These are phyloP conservation scores for Lentinula raphanica DNA, from an alignment of 768 basidiomycete species.

Conservation along the genomic window DNA sequence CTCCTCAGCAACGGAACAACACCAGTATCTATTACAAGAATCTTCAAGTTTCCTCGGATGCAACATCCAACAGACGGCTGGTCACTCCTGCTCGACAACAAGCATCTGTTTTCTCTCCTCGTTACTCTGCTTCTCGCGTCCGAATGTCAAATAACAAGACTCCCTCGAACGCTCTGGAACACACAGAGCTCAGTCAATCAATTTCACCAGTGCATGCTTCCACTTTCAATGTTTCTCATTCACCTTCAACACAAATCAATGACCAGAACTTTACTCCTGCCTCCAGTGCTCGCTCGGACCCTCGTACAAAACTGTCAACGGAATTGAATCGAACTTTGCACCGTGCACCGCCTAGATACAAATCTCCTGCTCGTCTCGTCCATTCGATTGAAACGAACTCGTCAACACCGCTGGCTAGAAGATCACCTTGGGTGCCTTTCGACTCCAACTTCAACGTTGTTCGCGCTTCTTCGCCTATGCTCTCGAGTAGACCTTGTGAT, in stretches of 20 bases:
- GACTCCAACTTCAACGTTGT: background rate
- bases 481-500: background rate
- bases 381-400: background rate
- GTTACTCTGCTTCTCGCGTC: background rate
- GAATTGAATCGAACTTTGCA: background rate
- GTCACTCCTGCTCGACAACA: background rate
- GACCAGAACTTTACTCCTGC: background rate
- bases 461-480: background rate
- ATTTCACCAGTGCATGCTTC: background rate
- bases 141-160: background rate
- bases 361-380: background rate
- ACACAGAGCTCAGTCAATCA: too few relatives aligned
- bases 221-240: background rate
- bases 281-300: background rate
- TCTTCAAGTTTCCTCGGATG: too few relatives aligned
- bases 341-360: background rate
- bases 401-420: background rate
- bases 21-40: too few relatives aligned
- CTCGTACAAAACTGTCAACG: slow-evolving; percentile 1
- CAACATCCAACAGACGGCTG: too few relatives aligned
- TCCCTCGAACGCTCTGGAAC: too few relatives aligned
- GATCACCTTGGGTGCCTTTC: background rate
- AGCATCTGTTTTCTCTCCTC: background rate
- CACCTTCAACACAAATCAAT: background rate
- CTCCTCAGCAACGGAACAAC: background rate